A percentile compares a stretch with the other conserved stretches of the same genome.
Evolutionary conservation across 441 rosid genomes (phyloP).

Genomic region (Populus tomentosa): DNA sequence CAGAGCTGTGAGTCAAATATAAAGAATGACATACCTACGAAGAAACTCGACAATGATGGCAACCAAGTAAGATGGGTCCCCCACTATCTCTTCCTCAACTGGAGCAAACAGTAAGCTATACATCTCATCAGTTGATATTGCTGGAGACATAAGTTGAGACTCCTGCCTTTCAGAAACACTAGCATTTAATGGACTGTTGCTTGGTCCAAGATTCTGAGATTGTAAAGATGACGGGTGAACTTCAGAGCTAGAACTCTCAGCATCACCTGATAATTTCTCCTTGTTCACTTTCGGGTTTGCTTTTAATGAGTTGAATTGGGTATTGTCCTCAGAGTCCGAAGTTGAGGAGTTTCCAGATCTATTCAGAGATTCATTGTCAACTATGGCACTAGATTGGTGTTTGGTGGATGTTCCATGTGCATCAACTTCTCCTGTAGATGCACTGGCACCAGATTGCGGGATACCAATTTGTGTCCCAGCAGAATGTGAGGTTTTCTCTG

Average conservation of each 20-base stretch:
- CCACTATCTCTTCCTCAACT: slow-evolving; percentile 81
- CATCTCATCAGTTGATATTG: slow-evolving; percentile 92
- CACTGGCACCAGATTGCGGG: slow-evolving; percentile 28
- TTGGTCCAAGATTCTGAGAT: slow-evolving; percentile 36
- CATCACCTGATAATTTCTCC: slow-evolving; percentile 25
- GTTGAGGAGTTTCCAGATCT: slow-evolving; percentile 38
- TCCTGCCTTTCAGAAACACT: slow-evolving; percentile 57
- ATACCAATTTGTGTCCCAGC: slow-evolving; percentile 27
- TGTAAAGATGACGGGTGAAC: slow-evolving; percentile 30
- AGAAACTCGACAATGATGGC: slow-evolving; percentile 80
- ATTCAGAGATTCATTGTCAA: slow-evolving; percentile 30
- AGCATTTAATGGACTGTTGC: slow-evolving; percentile 42
- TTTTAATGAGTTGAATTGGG: slow-evolving; percentile 32
- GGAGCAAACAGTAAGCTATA: slow-evolving; percentile 79
- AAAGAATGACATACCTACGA: slow-evolving; percentile 54
- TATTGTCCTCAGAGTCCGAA: slow-evolving; percentile 51
- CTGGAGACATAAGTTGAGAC: slow-evolving; percentile 70
- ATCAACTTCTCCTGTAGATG: slow-evolving; percentile 37
- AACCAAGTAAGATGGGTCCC: slow-evolving; percentile 81
- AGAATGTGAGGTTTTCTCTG: slow-evolving; percentile 41
- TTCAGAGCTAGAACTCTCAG: slow-evolving; percentile 33
- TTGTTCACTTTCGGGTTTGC: slow-evolving; percentile 36
- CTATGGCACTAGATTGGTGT: slow-evolving; percentile 26
- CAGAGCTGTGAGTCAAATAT: neutral
- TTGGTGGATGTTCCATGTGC: slow-evolving; percentile 31